Percentiles rank a stretch among this genome's conserved stretches.
phyloP scores from a whole-genome alignment of 768 basidiomycete species.

The Russula virescens region DNA sequence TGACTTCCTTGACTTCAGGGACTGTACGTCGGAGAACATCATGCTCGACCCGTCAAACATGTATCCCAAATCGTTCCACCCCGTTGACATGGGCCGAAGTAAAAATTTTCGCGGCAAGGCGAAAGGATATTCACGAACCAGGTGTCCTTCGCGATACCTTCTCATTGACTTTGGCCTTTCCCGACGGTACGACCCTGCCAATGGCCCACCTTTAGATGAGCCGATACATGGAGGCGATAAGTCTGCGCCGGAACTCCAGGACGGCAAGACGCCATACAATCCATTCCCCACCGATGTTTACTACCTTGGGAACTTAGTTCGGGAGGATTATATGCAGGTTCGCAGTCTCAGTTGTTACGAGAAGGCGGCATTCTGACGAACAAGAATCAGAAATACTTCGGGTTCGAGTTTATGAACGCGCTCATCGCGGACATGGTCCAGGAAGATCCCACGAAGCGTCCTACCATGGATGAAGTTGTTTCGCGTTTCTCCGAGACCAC shows the following conservation, averaged over 20 bases:
- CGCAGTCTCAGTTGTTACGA: neutral
- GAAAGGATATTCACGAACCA: conserved; percentile 26
- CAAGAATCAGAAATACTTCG: neutral
- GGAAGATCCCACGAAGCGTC: conserved; percentile 32
- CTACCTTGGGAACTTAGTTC: conserved; percentile 27
- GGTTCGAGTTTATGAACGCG: conserved; percentile 4
- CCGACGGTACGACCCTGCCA: conserved; percentile 15
- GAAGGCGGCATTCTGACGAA: neutral
- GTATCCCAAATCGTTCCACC: conserved; percentile 19
- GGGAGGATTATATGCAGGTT: conserved; percentile 16
- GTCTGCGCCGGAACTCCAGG: conserved; percentile 26
- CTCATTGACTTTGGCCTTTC: conserved; percentile 31
- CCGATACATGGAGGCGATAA: conserved; percentile 27
- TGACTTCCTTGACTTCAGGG: neutral
- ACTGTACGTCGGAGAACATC: conserved; percentile 7
- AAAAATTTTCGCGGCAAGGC: conserved; percentile 4
- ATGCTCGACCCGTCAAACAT: conserved; percentile 18
- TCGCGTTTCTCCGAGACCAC: neutral
- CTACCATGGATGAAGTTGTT: conserved; percentile 32
- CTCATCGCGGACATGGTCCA: conserved; percentile 33
- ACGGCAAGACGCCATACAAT: neutral
- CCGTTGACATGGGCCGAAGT: neutral
- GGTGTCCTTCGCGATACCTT: conserved; percentile 26
- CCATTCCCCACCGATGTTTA: conserved; percentile 29
- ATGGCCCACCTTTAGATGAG: conserved; percentile 9